A percentile compares a stretch with the other conserved stretches of the same genome.
These are phyloP conservation scores for Yamadazyma phyllophila DNA, from an alignment of 805 yeast species.

Conservation along the genomic window DNA sequence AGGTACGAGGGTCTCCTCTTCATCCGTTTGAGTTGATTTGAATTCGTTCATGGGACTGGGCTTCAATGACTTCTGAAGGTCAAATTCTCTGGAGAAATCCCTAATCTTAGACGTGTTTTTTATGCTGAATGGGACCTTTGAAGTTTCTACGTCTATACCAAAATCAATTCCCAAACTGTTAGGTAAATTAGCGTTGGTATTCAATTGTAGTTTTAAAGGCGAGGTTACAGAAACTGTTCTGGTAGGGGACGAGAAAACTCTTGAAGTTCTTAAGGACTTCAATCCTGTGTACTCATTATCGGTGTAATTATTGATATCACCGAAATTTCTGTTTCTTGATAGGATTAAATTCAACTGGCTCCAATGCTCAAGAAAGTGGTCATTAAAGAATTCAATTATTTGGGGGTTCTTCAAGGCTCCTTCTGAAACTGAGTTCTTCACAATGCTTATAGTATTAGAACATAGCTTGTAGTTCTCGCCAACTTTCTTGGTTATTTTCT, in stretches of 20 bases:
- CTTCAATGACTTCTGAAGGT: slow-evolving; percentile 5
- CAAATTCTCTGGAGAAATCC: slow-evolving; percentile 16
- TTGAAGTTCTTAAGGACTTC: slow-evolving; percentile 17
- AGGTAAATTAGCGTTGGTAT: slow-evolving; percentile 1
- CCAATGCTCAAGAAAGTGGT: slow-evolving; percentile 27
- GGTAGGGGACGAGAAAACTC: slow-evolving; percentile 2
- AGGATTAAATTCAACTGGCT: slow-evolving; percentile 17
- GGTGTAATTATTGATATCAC: slow-evolving; percentile 4
- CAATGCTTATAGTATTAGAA: slow-evolving; percentile 35
- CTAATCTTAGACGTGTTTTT: slow-evolving; percentile 28
- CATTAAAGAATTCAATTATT: slow-evolving; percentile 22
- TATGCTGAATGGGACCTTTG: slow-evolving; percentile 32
- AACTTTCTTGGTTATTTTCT: slow-evolving; percentile 25
- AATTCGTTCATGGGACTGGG: slow-evolving; percentile 12
- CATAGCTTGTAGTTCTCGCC: slow-evolving; percentile 35
- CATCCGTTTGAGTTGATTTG: slow-evolving; percentile 13
- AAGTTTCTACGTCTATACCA: slow-evolving; percentile 25
- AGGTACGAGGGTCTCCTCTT: slow-evolving; percentile 16
- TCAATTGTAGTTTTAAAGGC: slow-evolving; percentile 2
- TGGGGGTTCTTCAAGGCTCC: slow-evolving; percentile 34
- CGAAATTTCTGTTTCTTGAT: slow-evolving; percentile 4
- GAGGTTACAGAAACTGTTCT: slow-evolving; percentile 12
- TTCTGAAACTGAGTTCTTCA: slow-evolving; percentile 35
- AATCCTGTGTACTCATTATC: slow-evolving; percentile 15
- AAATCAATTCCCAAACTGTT: slow-evolving; percentile 32